Evolutionary conservation across 1,284 basidiomycete genomes (phyloP), one percentile per base, ranked within the genome.

Genomic region (Peniophora sp.): DNA sequence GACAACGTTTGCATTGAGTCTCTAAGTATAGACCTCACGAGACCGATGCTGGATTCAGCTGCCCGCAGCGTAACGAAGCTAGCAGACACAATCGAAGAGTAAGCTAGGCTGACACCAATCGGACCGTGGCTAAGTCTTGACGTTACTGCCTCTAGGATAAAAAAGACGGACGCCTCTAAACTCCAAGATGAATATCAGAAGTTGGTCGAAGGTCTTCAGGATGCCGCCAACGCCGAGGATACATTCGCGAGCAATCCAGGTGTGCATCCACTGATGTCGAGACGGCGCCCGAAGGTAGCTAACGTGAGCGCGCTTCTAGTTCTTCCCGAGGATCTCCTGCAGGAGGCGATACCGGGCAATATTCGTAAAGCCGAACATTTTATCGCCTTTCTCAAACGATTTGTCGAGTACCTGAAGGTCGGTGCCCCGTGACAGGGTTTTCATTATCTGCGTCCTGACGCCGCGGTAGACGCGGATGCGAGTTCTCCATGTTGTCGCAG

Each of bases 1-100:
- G 96, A 99, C 66, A 99, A 99, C 66, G 97, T 99, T 49, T 99
- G 97, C 69, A 97, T 99, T 65, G 97, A 99, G 64, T 97, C 96
- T 0, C 73, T 99, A 43, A 97, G 93, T 55, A 97, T 99, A 59
- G 97, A 99, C 64, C 74, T 99, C 47, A 99, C 96, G n/a, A 76
- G 97, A 36, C 97, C 97, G 0, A 99, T 99, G 92, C 76, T 99
- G 24, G 97, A 99, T 62, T 92, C 92, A 8, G 97, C 97, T 1
- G 81, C 86, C 3, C 79, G 95, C 57, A 97, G 93, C 66, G 88
- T 98, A 15, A 79, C 78, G 23, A 91, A 84, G 64, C 78, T 99
- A 1, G 83, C 85, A 3, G 93, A 97, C 55, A 90, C 91, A 64
- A 96, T 99, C 51, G 92, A 96, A 58, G 94, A 98, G 90, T 92